These are phyloP conservation scores for Gloeopeniophorella convolvens DNA, from an alignment of 768 basidiomycete genomes.

Conservation along the genomic window DNA sequence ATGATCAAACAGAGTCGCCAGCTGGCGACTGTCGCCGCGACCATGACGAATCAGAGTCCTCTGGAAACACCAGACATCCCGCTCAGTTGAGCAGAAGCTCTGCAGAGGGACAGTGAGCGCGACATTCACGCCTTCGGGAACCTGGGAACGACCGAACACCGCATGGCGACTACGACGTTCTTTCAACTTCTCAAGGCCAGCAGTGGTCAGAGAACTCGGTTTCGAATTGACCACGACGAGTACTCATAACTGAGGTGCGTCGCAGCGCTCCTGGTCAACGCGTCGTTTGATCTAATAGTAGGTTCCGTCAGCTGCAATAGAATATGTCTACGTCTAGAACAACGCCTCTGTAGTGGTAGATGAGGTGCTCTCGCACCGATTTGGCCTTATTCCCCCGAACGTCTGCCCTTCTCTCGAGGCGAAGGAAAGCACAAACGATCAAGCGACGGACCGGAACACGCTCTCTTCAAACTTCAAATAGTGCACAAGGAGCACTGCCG, in stretches of 20 bases:
- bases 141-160: no score
- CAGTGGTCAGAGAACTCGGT: no score
- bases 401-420: constrained; percentile 75
- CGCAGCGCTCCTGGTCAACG: not conserved
- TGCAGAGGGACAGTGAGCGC: no score
- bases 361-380: constrained; percentile 87
- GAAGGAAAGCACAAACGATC: constrained; percentile 42
- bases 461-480: constrained; percentile 75
- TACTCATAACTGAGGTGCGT: constrained; percentile 87
- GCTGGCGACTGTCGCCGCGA: no score
- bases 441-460: constrained; percentile 84
- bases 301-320: constrained; percentile 90
- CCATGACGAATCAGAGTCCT: no score
- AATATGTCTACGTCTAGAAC: constrained; percentile 87
- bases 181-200: no score
- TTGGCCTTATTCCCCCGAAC: constrained; percentile 86
- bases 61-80: no score
- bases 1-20: no score
- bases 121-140: no score
- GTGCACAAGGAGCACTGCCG: constrained; percentile 52
- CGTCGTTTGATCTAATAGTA: constrained; percentile 26
- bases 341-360: constrained; percentile 93
- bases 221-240: constrained; percentile 89
- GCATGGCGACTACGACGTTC: no score
- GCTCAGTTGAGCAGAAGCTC: no score